Conservation (phyloP, 164 flowering plant genomes). For the Aristolochia californica region DNA sequence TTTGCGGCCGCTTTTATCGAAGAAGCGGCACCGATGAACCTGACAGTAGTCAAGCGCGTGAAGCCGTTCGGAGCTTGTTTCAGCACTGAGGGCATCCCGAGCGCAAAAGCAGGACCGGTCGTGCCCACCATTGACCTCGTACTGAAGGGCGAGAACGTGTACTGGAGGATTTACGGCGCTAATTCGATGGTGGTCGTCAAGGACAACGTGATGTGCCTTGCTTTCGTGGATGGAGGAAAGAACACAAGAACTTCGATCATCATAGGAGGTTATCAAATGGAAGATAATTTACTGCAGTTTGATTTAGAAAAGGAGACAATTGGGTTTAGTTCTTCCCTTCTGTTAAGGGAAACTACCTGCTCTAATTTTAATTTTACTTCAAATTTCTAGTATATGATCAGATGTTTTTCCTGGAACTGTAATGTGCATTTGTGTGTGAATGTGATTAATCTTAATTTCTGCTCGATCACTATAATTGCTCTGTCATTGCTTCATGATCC, state of each 20-base stretch:
- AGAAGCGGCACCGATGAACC: conserved; percentile 5
- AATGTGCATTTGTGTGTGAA: too few species aligned
- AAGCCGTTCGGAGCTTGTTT: conserved; percentile 38
- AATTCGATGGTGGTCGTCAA: conserved; percentile 30
- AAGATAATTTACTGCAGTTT: conserved; percentile 34
- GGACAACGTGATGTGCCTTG: conserved; percentile 28
- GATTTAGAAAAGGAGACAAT: conserved; percentile 28
- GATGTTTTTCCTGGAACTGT: too few species aligned
- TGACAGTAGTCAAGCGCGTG: conserved; percentile 16
- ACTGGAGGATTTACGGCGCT: conserved; percentile 34
- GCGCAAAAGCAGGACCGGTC: conserved; percentile 10
- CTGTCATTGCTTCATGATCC: too few species aligned
- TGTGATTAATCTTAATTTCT: too few species aligned
- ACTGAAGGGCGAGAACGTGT: conserved; percentile 17
- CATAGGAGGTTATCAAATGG: conserved; percentile 31
- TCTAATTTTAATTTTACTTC: conserved; percentile 26
- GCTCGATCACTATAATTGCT: too few species aligned
- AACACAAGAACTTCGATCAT: conserved; percentile 17
- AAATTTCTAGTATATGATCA: too few species aligned
- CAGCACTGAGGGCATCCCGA: conserved; percentile 9
- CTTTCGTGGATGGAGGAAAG: conserved; percentile 27
- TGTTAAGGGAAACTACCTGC: conserved; percentile 22
- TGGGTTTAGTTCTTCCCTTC: conserved; percentile 38
- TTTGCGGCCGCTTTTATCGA: conserved; percentile 15
- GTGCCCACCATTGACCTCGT: conserved; percentile 32